Evolutionary conservation across 1,284 basidiomycete genomes (phyloP).

Genomic region (Stereum hirsutum): DNA sequence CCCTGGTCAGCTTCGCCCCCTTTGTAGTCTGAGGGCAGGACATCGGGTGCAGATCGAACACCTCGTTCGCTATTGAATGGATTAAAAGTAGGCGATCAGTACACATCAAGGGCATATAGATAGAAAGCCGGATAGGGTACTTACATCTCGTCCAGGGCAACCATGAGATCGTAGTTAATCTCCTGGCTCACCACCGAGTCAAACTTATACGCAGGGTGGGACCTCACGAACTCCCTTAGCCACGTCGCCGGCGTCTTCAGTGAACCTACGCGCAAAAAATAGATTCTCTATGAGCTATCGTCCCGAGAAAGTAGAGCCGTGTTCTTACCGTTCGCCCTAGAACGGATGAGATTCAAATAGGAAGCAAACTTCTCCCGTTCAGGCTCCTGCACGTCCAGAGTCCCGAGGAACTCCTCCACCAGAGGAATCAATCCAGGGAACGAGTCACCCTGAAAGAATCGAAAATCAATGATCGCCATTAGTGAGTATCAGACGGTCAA

Average conservation of each 20-base stretch:
- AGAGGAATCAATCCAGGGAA: slow-evolving; percentile 88
- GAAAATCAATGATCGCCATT: neutral
- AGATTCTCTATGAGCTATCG: neutral
- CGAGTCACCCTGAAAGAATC: slow-evolving; percentile 32
- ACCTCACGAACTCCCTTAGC: slow-evolving; percentile 87
- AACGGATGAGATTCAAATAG: slow-evolving; percentile 76
- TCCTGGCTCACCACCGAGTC: slow-evolving; percentile 87
- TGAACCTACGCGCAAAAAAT: slow-evolving; percentile 38
- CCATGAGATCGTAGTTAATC: slow-evolving; percentile 92
- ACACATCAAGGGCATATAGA: neutral
- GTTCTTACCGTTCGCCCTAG: slow-evolving; percentile 72
- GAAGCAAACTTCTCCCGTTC: slow-evolving; percentile 61
- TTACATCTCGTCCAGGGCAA: slow-evolving; percentile 88
- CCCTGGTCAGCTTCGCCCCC: slow-evolving; percentile 37
- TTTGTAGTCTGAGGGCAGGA: slow-evolving; percentile 52
- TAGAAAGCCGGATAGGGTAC: slow-evolving; percentile 20
- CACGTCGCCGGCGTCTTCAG: slow-evolving; percentile 89
- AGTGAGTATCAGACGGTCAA: neutral
- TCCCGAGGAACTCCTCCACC: slow-evolving; percentile 82
- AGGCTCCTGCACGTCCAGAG: slow-evolving; percentile 68
- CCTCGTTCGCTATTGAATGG: slow-evolving; percentile 53
- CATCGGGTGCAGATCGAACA: slow-evolving; percentile 48
- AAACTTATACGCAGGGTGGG: slow-evolving; percentile 84
- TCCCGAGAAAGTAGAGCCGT: neutral
- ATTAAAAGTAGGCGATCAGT: neutral